Evolutionary conservation across 129 eudicot species (phyloP).

Genomic region (Flaveria linearis): DNA sequence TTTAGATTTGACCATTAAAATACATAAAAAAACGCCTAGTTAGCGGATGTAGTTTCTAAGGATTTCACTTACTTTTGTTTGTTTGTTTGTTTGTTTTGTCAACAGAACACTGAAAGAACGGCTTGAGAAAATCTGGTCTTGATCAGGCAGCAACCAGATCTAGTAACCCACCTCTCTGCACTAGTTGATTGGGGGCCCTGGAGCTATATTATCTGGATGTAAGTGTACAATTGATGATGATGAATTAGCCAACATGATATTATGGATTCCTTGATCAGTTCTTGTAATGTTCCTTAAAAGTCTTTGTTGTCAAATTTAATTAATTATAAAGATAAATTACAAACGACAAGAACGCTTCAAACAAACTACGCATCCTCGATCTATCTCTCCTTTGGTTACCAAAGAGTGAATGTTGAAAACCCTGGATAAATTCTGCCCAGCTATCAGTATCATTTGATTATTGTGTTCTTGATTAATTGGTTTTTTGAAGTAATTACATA

Average conservation of each 20-base stretch:
- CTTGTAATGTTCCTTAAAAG: conserved; percentile 9
- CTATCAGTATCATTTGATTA: neutral
- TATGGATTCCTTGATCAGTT: conserved; percentile 5
- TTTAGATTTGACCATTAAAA: neutral
- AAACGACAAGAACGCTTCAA: neutral
- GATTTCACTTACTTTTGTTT: neutral
- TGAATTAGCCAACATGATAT: conserved; percentile 9
- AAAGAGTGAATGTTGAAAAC: conserved; percentile 5
- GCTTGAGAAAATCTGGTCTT: neutral
- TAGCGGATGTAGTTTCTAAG: neutral
- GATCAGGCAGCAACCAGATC: conserved; percentile 1
- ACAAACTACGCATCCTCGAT: neutral
- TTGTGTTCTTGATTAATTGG: neutral
- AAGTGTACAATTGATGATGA: conserved; percentile 21
- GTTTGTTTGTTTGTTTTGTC: neutral
- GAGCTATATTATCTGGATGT: conserved; percentile 25
- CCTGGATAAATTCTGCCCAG: neutral
- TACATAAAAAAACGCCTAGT: neutral
- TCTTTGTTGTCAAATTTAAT: neutral
- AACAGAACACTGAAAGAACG: neutral
- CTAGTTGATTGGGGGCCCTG: conserved; percentile 11
- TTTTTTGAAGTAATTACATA: neutral
- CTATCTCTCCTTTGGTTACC: neutral
- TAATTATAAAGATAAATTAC: neutral
- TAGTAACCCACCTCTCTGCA: neutral